phyloP scores from a whole-genome alignment of 139 green algal genomes.

The Tetradesmus lagerheimii region DNA sequence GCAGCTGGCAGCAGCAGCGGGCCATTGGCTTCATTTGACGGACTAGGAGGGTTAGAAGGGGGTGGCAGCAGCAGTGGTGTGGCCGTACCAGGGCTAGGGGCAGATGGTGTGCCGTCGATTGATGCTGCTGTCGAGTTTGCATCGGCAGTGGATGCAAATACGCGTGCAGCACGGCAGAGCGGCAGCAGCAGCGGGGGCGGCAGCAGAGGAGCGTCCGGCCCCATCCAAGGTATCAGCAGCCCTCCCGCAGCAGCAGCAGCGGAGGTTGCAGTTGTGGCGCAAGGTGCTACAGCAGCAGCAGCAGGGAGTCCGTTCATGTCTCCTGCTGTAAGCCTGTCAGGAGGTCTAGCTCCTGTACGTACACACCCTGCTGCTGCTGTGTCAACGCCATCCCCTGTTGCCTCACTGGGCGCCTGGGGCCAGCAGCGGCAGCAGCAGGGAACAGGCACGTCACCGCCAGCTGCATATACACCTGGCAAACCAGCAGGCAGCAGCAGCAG shows the following conservation, averaged over 20 bases:
- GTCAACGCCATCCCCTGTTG: neutral
- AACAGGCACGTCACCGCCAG: neutral
- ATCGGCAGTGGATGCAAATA: neutral
- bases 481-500: neutral
- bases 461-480: neutral
- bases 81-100: neutral
- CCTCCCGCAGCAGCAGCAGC: conserved; percentile 1
- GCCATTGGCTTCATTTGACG: neutral
- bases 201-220: neutral
- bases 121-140: conserved; percentile 30
- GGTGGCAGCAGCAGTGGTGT: no score
- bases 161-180: conserved; percentile 1
- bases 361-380: neutral
- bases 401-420: neutral
- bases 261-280: neutral
- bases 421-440: neutral
- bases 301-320: neutral
- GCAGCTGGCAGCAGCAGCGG: neutral
- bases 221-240: neutral
- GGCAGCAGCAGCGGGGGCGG: neutral
- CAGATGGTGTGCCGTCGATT: neutral
- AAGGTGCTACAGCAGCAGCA: neutral
- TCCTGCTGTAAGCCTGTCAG: neutral
- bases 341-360: neutral
- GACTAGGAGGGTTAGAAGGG: neutral